Base-by-base conservation (phyloP, 2,329 filamentous ascomycete species). In the Neofusicoccum sp. region DNA sequence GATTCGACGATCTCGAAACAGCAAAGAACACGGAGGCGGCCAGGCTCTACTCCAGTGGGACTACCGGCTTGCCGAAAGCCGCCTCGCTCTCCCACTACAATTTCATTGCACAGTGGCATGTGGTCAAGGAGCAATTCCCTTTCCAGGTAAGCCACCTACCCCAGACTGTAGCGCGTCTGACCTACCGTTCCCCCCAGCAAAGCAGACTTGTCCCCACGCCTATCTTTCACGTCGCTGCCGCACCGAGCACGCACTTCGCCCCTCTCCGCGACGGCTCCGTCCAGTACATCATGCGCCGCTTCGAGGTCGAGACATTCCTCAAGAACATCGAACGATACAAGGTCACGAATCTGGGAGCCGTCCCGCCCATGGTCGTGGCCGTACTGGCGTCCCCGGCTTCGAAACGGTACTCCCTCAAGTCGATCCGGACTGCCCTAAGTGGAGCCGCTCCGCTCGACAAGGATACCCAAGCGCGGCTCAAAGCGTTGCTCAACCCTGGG, bases 281-380 rank as follows among this genome's bases (percentile, higher is more conserved):
- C 24, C 68, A 65, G 1, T 70, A 75, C 53, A 72, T 75, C 14
- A 74, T 71, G 7, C 70, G 73, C 1, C 67, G 73, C 4, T 72
- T 74, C 9, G 71, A 74, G 20, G 74, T 84, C 12, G 73, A 80
- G 36, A 67, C 70, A 0, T 86, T 79, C 70, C 75, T 85, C 31
- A 68, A 73, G 36, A 71, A 75, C 0, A 73, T 79, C 30, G 75
- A 80, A 47, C 76, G 78, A 44, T 82, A 82, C 65, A 63, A 76
- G 16, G 75, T 84, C 48, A 80, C 76, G 0, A 82, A 86, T 58
- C 66, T 84, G 1, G 65, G 71, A 0, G 66, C 82, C 4, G 83
- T 85, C 0, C 84, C 84, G 12, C 82, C 83, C 0, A 79, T 84
- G 40, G 78, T 77, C 0, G 74, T 83, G 20, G 74, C 76, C 7